Base-by-base conservation (phyloP, 2,329 filamentous ascomycete genomes). In the Diplodia corticola region DNA sequence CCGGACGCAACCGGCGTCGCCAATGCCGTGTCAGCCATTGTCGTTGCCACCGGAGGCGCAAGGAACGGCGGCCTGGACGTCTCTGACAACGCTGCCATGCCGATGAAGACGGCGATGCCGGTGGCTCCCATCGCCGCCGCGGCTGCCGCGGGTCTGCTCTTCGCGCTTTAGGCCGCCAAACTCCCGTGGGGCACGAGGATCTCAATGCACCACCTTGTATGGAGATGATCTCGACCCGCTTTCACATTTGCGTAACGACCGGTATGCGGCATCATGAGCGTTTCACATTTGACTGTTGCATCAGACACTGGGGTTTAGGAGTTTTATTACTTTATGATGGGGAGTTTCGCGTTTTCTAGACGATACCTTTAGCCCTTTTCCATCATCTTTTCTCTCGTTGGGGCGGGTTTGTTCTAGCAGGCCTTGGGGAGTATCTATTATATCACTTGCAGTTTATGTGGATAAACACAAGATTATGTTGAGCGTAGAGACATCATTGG, bases 1-100 rank as follows among this genome's bases (percentile, higher is more conserved):
- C 86, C 86, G 0, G 79, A 80, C 51, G 85, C 86, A 5, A 83
- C 82, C 0, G 73, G 70, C n/a, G 85, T 87, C 1, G 50, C 79
- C 1, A 80, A 82, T 54, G 80, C 85, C 4, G 81, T 86, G 26
- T 82, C 83, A 2, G 79, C 79, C 0, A 79, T 82, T 1, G 76
- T 80, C 1, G 76, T 79, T 0, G 75, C 74, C 60, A 77, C 78
- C 3, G 80, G 78, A 4, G 83, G 82, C 10, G 83, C 80, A 4
- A 77, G 83, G 22, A 76, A 74, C n/a, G 72, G 73, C 35, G 72
- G 73, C 7, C 72, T 75, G 4, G 69, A 63, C 5, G 64, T 76
- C 28, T 74, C 68, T 24, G 69, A 55, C 1, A 67, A 69, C 13
- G 66, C 65, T 40, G 69, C 61, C 13, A 63, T 55, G 2, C 22